Evolutionary conservation across 768 basidiomycete species (phyloP), one percentile per base, ranked within the genome.

Genomic region (Lactifluus volemus): DNA sequence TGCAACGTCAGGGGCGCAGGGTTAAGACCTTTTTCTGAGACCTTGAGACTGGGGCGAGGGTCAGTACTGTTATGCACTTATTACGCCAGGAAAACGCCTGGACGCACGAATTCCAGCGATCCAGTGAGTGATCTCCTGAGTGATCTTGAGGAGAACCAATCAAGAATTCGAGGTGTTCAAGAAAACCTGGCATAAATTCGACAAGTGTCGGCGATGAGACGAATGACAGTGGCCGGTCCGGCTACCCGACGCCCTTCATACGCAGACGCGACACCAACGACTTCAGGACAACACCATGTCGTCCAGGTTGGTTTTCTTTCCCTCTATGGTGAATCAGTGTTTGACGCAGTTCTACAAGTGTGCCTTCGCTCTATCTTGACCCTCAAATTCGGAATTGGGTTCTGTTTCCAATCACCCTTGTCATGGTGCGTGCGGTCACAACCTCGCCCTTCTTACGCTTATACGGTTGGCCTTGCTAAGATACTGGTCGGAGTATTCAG

Each of bases 301-400:
- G n/a, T 49, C 63, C 30, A 15, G 51, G 63, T 64, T n/a, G 49
- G 60, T 64, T 30, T 8, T 32, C n/a, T 8, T 52, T 7, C 25
- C 17, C 70, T 7, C 61, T 56, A 3, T 68, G 63, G 11, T 76
- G 21, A 55, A 8, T 66, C 49, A 1, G 15, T 54, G 10, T 68
- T 55, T 9, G 69, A 29, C 29, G 64, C 63, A 41, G 67, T 67
- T 25, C 67, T n/a, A 3, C 65, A 54, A 69, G 68, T 48, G 67
- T 71, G 44, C 70, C 72, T 52, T 81, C 83, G 21, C 71, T 86
- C 32, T 86, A 93, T 74, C 85, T 98, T 51, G 94, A 98, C 77
- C 95, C 94, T 47, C 91, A 94, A 74, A 98, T 98, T 72, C 84
- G 94, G 67, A 92, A 89, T 70, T 91, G 88, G 89, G 86, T 98